phyloP scores from a whole-genome alignment of 2,329 filamentous ascomycete genomes.

The Stromatinia cepivora region DNA sequence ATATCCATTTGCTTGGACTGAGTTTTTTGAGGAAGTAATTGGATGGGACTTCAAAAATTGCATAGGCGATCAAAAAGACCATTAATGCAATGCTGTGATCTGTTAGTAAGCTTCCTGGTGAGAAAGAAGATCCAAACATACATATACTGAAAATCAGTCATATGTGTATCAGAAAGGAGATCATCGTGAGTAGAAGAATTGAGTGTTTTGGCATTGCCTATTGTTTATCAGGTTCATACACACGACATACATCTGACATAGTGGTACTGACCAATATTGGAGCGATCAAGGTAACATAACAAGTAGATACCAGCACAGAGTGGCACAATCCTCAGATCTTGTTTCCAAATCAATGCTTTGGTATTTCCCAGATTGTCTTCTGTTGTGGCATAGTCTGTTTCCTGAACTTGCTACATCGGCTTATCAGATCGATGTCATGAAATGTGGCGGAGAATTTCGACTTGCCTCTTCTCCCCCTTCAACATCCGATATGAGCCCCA shows the following conservation, averaged over 20 bases:
- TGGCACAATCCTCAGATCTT: constrained; percentile 64
- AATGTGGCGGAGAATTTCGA: background rate
- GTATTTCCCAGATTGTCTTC: constrained; percentile 33
- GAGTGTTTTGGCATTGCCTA: constrained; percentile 63
- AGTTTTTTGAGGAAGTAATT: constrained; percentile 52
- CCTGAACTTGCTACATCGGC: background rate
- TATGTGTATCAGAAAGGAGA: constrained; percentile 60
- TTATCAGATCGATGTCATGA: constrained; percentile 7
- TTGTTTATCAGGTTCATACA: background rate
- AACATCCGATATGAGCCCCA: background rate
- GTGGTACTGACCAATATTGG: constrained; percentile 58
- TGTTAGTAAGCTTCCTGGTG: background rate
- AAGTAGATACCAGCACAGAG: constrained; percentile 65
- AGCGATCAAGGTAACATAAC: constrained; percentile 66
- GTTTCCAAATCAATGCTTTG: constrained; percentile 53
- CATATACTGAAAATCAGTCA: constrained; percentile 63
- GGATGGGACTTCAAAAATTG: constrained; percentile 51
- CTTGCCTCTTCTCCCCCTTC: constrained; percentile 14
- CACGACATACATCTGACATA: background rate
- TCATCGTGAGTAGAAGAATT: constrained; percentile 61
- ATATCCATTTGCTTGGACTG: constrained; percentile 50
- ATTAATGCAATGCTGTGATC: constrained; percentile 45
- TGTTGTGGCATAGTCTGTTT: background rate
- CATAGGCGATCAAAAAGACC: constrained; percentile 51
- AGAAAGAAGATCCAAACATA: constrained; percentile 29